Percentiles rank a stretch among this genome's conserved stretches.
These are phyloP conservation scores for Spathaspora sp. DNA, from an alignment of 805 yeast genomes.

Conservation along the genomic window DNA sequence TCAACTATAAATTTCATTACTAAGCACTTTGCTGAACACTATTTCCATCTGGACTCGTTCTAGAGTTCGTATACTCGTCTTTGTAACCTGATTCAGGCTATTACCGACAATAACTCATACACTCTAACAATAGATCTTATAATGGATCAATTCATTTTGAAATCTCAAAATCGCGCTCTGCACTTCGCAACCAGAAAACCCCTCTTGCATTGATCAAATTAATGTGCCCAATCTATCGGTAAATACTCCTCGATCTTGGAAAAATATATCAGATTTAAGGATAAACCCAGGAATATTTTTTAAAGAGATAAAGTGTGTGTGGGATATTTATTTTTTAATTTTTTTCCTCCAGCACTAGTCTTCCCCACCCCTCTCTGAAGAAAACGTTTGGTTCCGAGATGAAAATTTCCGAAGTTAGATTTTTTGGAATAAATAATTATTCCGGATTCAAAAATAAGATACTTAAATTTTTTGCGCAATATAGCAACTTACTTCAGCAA, in stretches of 20 bases:
- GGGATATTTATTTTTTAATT: not conserved
- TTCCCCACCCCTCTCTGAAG: not conserved
- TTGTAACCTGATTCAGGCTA: not conserved
- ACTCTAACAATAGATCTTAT: not conserved
- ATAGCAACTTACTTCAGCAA: not conserved
- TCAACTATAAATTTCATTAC: not conserved
- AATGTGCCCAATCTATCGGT: not conserved
- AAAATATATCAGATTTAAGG: not conserved
- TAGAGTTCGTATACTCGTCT: not conserved
- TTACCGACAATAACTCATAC: not conserved
- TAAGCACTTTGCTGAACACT: not conserved
- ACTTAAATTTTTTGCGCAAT: not conserved
- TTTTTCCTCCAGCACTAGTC: not conserved
- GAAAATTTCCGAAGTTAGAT: not conserved
- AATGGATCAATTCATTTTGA: not conserved
- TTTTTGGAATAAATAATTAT: not conserved
- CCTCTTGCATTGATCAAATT: not conserved
- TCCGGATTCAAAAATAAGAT: not conserved
- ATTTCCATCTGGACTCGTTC: not conserved
- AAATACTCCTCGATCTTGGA: not conserved
- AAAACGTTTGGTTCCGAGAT: not conserved
- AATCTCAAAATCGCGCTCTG: not conserved
- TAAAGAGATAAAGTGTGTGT: not conserved
- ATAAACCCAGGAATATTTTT: not conserved
- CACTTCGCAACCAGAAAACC: not conserved